Conservation (phyloP, 169 alveolate genomes). For the Plasmodium yoelii region DNA sequence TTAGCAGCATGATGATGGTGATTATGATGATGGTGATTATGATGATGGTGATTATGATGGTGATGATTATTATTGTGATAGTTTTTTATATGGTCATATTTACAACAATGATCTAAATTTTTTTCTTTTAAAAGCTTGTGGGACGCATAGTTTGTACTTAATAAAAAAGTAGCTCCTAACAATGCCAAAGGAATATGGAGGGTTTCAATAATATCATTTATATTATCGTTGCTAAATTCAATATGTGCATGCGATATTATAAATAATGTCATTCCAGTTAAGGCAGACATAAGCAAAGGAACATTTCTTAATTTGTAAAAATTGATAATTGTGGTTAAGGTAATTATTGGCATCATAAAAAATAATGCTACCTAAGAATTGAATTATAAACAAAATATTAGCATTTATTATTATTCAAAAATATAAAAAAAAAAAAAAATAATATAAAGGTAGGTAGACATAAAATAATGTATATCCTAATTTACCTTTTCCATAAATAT, state of each 20-base stretch:
- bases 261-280: conserved; percentile 40
- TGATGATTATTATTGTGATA: neutral
- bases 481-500: conserved; percentile 26
- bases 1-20: too few species aligned
- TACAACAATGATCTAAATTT: conserved; percentile 59
- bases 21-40: too few species aligned
- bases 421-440: conserved; percentile 1
- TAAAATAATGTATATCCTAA: too few species aligned
- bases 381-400: conserved; percentile 1
- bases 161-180: conserved; percentile 9
- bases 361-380: conserved; percentile 31
- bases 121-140: conserved; percentile 24
- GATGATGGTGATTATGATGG: neutral
- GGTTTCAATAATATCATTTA: neutral
- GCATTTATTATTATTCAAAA: neutral
- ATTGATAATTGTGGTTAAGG: conserved; percentile 24
- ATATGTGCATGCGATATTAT: conserved; percentile 48
- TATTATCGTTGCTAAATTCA: neutral
- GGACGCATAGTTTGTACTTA: conserved; percentile 38
- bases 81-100: neutral
- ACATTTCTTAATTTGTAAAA: conserved; percentile 42
- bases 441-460: too few species aligned
- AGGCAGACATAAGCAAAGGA: conserved; percentile 9
- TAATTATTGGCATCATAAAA: conserved; percentile 54
- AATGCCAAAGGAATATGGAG: conserved; percentile 29